phyloP scores from a whole-genome alignment of 1,284 basidiomycete genomes.

The Coniophora puteana region DNA sequence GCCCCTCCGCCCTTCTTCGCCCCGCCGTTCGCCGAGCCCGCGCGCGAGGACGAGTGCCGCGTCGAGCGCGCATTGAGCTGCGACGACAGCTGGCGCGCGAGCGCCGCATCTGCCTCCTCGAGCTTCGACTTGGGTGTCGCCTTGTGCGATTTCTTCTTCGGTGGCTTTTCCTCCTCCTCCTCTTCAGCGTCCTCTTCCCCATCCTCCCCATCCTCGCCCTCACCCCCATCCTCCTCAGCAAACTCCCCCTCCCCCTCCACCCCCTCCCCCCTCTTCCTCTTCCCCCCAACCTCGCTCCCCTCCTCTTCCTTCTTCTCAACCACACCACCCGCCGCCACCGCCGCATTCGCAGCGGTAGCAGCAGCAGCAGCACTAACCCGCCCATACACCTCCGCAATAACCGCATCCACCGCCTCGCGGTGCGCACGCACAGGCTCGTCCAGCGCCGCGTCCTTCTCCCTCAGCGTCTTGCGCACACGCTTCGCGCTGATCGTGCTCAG shows the following conservation, averaged over 20 bases:
- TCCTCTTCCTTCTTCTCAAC: too few relatives aligned
- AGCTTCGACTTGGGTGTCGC: slow-evolving; percentile 39
- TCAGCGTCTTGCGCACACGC: slow-evolving; percentile 65
- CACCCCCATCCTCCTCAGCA: slow-evolving; percentile 28
- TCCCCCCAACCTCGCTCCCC: slow-evolving; percentile 11
- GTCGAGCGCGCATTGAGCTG: slow-evolving; percentile 68
- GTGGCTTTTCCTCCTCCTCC: slow-evolving; percentile 27
- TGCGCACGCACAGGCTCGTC: slow-evolving; percentile 52
- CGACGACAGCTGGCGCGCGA: slow-evolving; percentile 66
- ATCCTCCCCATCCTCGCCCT: slow-evolving; percentile 24
- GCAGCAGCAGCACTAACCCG: slow-evolving; percentile 40
- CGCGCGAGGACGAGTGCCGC: slow-evolving; percentile 29
- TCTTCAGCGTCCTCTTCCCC: slow-evolving; percentile 30
- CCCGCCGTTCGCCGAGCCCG: slow-evolving; percentile 33
- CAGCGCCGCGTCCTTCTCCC: slow-evolving; percentile 39
- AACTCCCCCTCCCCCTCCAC: slow-evolving; percentile 25
- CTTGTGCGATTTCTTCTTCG: slow-evolving; percentile 46
- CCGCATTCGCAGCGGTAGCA: slow-evolving; percentile 28
- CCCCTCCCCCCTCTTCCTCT: slow-evolving; percentile 25
- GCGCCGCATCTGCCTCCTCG: slow-evolving; percentile 51
- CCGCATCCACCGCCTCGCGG: slow-evolving; percentile 52
- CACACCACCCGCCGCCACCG: slow-evolving; percentile 26
- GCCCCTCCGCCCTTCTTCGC: slow-evolving; percentile 50
- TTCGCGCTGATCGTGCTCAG: slow-evolving; percentile 73
- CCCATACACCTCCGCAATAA: slow-evolving; percentile 61